Percentiles rank a stretch among this genome's conserved stretches.
These are phyloP conservation scores for Combretum micranthum DNA, from an alignment of 345 rosid genomes.

Conservation along the genomic window DNA sequence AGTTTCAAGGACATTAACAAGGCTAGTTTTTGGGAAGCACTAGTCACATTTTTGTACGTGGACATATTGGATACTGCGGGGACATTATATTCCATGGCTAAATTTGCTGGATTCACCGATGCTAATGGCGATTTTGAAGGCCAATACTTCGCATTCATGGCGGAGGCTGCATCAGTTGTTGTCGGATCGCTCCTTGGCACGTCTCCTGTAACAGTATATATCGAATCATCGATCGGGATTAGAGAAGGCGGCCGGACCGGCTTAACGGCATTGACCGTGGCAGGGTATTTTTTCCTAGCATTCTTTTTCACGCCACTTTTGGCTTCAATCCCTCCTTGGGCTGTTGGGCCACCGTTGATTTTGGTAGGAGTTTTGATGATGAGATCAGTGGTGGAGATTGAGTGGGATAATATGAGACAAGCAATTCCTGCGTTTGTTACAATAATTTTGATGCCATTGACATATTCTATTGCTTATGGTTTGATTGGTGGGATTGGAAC, in stretches of 20 bases:
- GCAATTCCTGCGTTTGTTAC: slow-evolving; percentile 91
- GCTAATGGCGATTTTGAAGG: slow-evolving; percentile 65
- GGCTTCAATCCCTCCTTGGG: slow-evolving; percentile 93
- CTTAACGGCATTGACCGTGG: slow-evolving; percentile 74
- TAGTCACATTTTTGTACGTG: slow-evolving; percentile 80
- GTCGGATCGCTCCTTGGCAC: slow-evolving; percentile 87
- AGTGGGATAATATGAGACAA: slow-evolving; percentile 84
- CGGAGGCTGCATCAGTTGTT: slow-evolving; percentile 75
- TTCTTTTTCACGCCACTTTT: slow-evolving; percentile 77
- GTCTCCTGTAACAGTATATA: slow-evolving; percentile 73
- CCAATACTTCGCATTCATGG: slow-evolving; percentile 92
- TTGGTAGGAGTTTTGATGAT: slow-evolving; percentile 95
- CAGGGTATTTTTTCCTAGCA: slow-evolving; percentile 69
- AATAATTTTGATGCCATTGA: slow-evolving; percentile 72
- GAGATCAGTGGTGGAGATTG: slow-evolving; percentile 78
- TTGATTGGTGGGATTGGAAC: slow-evolving; percentile 84
- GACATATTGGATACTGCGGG: slow-evolving; percentile 93
- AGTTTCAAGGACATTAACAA: slow-evolving; percentile 53
- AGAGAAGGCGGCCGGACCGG: slow-evolving; percentile 90
- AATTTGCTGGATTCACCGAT: slow-evolving; percentile 70
- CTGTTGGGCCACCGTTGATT: slow-evolving; percentile 93
- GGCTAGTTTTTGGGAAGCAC: slow-evolving; percentile 77
- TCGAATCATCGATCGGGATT: slow-evolving; percentile 90
- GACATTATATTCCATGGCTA: slow-evolving; percentile 83
- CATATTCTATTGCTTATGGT: slow-evolving; percentile 89